These are phyloP conservation scores for Meyerozyma carpophila DNA, from an alignment of 1,139 yeast species.

Conservation along the genomic window DNA sequence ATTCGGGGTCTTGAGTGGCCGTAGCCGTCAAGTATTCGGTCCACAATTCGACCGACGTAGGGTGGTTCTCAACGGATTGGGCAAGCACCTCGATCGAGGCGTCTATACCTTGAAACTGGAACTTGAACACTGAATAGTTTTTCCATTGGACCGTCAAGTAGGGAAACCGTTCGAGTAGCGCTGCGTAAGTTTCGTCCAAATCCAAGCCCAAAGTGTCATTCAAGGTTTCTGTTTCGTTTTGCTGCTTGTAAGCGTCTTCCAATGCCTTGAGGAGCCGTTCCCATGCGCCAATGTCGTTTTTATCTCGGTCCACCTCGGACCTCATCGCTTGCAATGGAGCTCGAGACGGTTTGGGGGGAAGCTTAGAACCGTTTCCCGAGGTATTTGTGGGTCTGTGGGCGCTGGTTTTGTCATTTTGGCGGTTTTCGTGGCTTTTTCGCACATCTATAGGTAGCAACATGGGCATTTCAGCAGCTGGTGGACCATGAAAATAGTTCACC, in stretches of 20 bases:
- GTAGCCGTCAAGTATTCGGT: constrained; percentile 53
- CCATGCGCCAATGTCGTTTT: constrained; percentile 28
- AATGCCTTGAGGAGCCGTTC: constrained; percentile 20
- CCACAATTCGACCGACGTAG: constrained; percentile 63
- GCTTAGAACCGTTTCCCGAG: constrained; percentile 3
- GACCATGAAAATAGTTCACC: neutral
- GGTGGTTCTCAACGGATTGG: constrained; percentile 45
- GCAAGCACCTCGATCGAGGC: constrained; percentile 43
- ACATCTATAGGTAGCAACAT: neutral
- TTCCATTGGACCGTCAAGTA: constrained; percentile 58
- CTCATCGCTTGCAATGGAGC: constrained; percentile 5
- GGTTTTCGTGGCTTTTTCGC: constrained; percentile 2
- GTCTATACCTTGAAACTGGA: constrained; percentile 48
- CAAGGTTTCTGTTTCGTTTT: neutral
- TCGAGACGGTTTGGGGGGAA: constrained; percentile 8
- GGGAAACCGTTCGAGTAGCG: constrained; percentile 48
- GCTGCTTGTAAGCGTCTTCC: constrained; percentile 10
- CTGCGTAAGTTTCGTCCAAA: constrained; percentile 14
- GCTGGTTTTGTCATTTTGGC: constrained; percentile 2
- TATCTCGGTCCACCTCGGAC: constrained; percentile 11
- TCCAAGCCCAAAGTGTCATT: neutral
- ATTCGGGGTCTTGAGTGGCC: constrained; percentile 23
- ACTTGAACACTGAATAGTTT: constrained; percentile 47
- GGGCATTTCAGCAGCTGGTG: neutral
- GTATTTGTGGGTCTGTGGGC: neutral